Evolutionary conservation across 805 yeast species (phyloP).

Genomic region (Sugiyamaella lignohabitans): DNA sequence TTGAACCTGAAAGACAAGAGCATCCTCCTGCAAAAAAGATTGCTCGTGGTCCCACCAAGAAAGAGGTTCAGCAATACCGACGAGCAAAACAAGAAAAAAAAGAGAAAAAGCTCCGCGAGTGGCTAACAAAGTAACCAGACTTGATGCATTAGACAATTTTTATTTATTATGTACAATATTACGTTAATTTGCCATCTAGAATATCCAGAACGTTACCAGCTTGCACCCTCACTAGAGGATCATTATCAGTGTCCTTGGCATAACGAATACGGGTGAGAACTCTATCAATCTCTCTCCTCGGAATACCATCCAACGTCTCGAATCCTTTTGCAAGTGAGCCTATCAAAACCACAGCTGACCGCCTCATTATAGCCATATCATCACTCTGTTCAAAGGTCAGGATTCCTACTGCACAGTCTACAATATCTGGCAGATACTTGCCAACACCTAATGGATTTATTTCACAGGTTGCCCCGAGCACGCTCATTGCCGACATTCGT

Average conservation of each 20-base stretch:
- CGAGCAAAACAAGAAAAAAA: constrained; percentile 19
- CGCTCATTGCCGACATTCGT: constrained; percentile 81
- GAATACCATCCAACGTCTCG: constrained; percentile 24
- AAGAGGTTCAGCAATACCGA: constrained; percentile 21
- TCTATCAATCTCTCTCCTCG: constrained; percentile 23
- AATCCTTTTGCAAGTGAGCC: constrained; percentile 29
- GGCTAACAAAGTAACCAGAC: not conserved
- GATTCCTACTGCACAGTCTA: constrained; percentile 76
- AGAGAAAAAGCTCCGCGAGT: constrained; percentile 15
- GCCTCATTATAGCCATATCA: constrained; percentile 45
- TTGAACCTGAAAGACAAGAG: not conserved
- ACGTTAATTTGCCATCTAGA: constrained; percentile 1
- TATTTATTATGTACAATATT: not conserved
- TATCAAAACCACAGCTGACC: constrained; percentile 68
- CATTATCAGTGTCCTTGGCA: constrained; percentile 24
- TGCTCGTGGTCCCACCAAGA: constrained; percentile 15
- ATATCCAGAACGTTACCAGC: constrained; percentile 17
- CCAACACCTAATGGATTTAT: constrained; percentile 50
- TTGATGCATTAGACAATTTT: not conserved
- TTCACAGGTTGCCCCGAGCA: constrained; percentile 67
- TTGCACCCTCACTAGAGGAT: constrained; percentile 30
- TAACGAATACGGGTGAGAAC: constrained; percentile 20
- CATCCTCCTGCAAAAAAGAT: not conserved
- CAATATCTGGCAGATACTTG: constrained; percentile 43
- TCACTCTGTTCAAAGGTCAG: constrained; percentile 54